Percentiles rank a stretch among this genome's conserved stretches.
Evolutionary conservation across 345 rosid species (phyloP).

Genomic region (Populus euphratica): DNA sequence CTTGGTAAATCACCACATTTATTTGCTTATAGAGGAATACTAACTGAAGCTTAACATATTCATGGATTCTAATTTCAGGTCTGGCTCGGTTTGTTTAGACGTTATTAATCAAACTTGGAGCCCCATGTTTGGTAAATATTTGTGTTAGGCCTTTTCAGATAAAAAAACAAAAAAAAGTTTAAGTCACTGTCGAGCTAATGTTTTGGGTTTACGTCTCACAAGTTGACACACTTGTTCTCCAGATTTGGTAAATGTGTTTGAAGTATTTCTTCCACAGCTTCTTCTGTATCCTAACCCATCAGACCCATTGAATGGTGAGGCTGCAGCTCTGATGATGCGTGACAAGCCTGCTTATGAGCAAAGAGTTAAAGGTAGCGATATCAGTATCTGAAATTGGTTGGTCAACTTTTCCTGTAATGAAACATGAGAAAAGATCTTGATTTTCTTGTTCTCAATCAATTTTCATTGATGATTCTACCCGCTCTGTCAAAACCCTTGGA

Average conservation of each 20-base stretch:
- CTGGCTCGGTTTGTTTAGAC: constrained; percentile 84
- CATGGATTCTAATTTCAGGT: constrained; percentile 36
- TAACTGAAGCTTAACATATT: constrained; percentile 5
- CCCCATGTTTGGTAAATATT: constrained; percentile 60
- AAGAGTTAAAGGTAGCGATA: constrained; percentile 50
- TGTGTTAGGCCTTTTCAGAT: not conserved
- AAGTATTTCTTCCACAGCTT: constrained; percentile 95
- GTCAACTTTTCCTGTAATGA: not conserved
- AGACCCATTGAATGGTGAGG: constrained; percentile 95
- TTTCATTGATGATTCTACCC: not conserved
- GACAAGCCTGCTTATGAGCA: constrained; percentile 53
- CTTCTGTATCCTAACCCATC: constrained; percentile 94
- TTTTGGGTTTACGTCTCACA: constrained; percentile 10
- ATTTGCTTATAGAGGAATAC: constrained; percentile 9
- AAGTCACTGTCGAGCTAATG: not conserved
- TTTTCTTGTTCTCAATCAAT: not conserved
- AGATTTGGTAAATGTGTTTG: constrained; percentile 94
- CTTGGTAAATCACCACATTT: not conserved
- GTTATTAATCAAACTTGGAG: constrained; percentile 87
- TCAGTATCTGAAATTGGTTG: not conserved
- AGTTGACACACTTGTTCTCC: constrained; percentile 18
- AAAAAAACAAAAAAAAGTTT: too few relatives aligned
- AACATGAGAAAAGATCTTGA: not conserved
- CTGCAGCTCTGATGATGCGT: constrained; percentile 65
- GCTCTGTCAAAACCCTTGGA: not conserved